Base-by-base conservation (phyloP, 192 early-diverging fungal genomes). In the Rhizophagus sp. region DNA sequence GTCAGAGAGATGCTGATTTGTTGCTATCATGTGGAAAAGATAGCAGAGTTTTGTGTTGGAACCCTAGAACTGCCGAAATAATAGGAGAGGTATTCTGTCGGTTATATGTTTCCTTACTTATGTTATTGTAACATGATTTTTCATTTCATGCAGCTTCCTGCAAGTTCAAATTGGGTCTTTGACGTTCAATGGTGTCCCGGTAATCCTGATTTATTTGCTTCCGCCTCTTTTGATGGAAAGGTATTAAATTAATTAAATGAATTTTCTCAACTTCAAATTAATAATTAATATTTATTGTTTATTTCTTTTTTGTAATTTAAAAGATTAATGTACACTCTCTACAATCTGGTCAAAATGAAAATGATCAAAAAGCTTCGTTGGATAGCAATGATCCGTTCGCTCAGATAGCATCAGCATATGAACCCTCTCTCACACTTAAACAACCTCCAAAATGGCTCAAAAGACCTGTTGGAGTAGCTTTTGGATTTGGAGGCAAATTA, bases 1-100 rank as follows among this genome's bases (percentile, higher is more conserved):
- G 96, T 87, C 89, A 91, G 63, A 96, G 96, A 81, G 98, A 99
- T 83, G 87, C 95, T 0, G 96, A 97, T 72, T 85, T 99, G 50
- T 87, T 99, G 44, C 85, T 99, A n/a, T 94, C 93, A 25, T 93
- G 94, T 84, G 96, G 96, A 78, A 99, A 99, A 84, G 98, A 99
- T 82, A 97, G 95, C 85, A 87, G 95, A 62, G 96, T 97, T 0
- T 88, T 98, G 30, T 94, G 95, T 76, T 98, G 97, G 97, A 95
- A 97, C 81, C 92, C 96, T n/a, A 85, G 81, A 66, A 88, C 86
- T 5, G 95, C 92, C 63, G 93, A 94, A 80, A 86, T 94, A 27
- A 89, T 99, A 82, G 98, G 97, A 41, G 96, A 98, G 79, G 84
- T 82, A 85, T 27, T 62, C 34, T 61, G 30, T 33, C 4, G 5